Evolutionary conservation across 1,284 basidiomycete genomes (phyloP), one percentile per base, ranked within the genome.

Genomic region (Microbotryum violaceum): DNA sequence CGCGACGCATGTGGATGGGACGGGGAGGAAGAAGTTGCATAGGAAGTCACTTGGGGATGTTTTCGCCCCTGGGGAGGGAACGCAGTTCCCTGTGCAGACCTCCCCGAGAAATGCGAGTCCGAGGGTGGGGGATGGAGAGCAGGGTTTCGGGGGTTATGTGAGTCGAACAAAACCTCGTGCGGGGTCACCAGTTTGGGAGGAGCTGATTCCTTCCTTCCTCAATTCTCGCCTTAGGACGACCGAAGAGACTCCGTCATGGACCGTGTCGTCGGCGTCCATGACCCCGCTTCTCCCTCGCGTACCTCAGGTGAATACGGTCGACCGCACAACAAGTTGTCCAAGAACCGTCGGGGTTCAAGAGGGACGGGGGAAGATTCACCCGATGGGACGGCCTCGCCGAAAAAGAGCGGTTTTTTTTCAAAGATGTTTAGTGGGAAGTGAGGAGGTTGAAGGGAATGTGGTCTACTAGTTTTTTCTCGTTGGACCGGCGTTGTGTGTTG

Each of bases 1-100:
- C 29, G 57, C 61, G 44, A 66, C 67, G 23, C 42, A 54, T 14
- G 21, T 23, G 12, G 56, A 61, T 25, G 60, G 58, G 18, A n/a
- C 45, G 1, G 67, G 67, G 0, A 57, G 62, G 49, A 63, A 66
- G 45, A 57, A 59, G 29, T 58, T 68, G 4, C 62, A 64, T 57
- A 61, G 62, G 47, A 62, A 66, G 58, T 53, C 51, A 14, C 49
- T 65, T 6, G 50, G 51, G 9, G 62, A 57, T n/a, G 23, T n/a
- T 4, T 18, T 16, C 3, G 23, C 29, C 18, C 47, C 29, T 2
- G 23, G 12, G 46, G 23, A 9, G 3, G 45, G 44, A 6, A 14
- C 20, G 42, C 14, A 25, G 49, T 20, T 14, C 49, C 12, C 44
- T n/a, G 44, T 53, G 9, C 21, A 49, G 20, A 53, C 27, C 42